Conservation (phyloP, 805 yeast genomes). For the Priceomyces carsonii region DNA sequence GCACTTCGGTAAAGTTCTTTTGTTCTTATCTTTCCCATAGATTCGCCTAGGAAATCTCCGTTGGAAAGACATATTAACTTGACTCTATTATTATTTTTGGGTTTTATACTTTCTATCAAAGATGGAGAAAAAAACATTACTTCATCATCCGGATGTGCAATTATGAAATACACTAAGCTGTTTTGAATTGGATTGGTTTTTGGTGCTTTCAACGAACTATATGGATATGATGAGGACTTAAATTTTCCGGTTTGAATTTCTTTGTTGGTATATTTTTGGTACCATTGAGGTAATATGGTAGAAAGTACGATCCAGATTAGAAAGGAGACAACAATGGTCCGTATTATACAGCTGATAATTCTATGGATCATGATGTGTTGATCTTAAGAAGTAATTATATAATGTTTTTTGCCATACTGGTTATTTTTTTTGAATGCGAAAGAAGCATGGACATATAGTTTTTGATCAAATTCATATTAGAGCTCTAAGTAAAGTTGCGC, state of each 20-base stretch:
- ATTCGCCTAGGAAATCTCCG: constrained; percentile 67
- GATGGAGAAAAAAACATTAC: constrained; percentile 95
- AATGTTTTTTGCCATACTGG: no score
- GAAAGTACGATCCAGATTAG: constrained; percentile 39
- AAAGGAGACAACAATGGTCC: constrained; percentile 25
- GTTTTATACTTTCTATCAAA: constrained; percentile 49
- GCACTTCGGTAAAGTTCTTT: constrained; percentile 61
- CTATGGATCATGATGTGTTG: constrained; percentile 5
- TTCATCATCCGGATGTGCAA: constrained; percentile 98
- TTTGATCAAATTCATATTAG: no score
- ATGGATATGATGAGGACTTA: constrained; percentile 28
- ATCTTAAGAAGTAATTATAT: no score
- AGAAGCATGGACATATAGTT: no score
- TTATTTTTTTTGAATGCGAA: no score
- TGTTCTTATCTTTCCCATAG: constrained; percentile 64
- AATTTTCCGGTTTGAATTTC: constrained; percentile 28
- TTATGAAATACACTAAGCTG: constrained; percentile 50
- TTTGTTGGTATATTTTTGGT: constrained; percentile 27
- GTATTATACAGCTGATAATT: constrained; percentile 11
- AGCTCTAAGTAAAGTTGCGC: no score
- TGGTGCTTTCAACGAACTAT: constrained; percentile 36
- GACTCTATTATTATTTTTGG: constrained; percentile 50
- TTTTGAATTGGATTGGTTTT: constrained; percentile 34
- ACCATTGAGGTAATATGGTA: constrained; percentile 40
- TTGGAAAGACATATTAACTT: constrained; percentile 69